A percentile compares a stretch with the other conserved stretches of the same genome.
These are phyloP conservation scores for Dacryopinax spathularia DNA, from an alignment of 768 basidiomycete genomes.

Conservation along the genomic window DNA sequence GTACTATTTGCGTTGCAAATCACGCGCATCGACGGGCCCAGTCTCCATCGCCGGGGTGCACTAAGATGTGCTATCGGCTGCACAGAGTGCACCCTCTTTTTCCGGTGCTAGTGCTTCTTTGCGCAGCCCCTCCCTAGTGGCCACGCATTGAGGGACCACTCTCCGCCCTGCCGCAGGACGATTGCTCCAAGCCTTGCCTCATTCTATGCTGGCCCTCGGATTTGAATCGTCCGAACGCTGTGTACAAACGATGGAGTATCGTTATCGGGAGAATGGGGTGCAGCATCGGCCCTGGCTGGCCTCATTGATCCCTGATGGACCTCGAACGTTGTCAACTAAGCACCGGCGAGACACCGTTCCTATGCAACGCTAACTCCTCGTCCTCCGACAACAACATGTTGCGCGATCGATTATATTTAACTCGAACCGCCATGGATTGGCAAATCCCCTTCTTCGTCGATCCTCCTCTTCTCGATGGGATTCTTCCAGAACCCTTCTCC, in stretches of 20 bases:
- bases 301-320: neutral
- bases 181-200: neutral
- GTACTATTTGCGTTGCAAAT: neutral
- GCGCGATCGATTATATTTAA: neutral
- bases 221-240: too few relatives aligned
- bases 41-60: neutral
- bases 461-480: neutral
- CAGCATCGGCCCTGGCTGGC: neutral
- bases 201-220: neutral
- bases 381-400: neutral
- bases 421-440: neutral
- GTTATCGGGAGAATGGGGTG: neutral
- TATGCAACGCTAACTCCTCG: neutral
- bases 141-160: neutral
- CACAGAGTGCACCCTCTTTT: neutral
- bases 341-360: neutral
- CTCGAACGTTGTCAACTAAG: neutral
- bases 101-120: neutral
- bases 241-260: too few relatives aligned
- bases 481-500: slow-evolving; percentile 3
- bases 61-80: neutral
- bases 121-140: neutral
- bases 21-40: neutral
- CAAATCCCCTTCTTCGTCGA: neutral
- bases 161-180: neutral